Evolutionary conservation across 208 protist species (phyloP), one percentile per base, ranked within the genome.

Genomic region (Phytomonas sp.): DNA sequence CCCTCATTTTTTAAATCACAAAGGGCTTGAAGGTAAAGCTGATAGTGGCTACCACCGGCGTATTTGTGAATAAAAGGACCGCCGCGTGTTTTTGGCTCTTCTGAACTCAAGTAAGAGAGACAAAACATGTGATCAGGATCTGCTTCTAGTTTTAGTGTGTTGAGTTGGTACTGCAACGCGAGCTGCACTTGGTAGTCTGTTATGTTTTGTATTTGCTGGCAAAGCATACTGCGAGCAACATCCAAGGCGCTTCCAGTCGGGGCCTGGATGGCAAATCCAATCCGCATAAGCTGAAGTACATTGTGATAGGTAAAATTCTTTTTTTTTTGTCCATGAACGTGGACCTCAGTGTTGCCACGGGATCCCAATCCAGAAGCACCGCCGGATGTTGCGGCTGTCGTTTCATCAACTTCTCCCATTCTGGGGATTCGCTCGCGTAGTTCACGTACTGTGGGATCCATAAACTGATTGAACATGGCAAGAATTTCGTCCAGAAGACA

Each of bases 21-120:
- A 31, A 84, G 66, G 14, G 73, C 77, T 14, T 70, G 67, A 1
- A 76, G 69, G 59, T 77, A 88, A 32, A 89, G 64, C 3, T 80
- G 76, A 59, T 87, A 92, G 69, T 92, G 87, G 32, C 70, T 73
- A 61, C 88, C 84, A 56, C 88, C 83, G 49, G 82, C 81, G 71
- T 89, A 94, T 61, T 84, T 88, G 65, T 87, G 79, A 52, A 77
- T 76, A 68, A 94, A 92, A n/a, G 84, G 70, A 26, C 29, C 72
- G 14, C 78, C 74, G 37, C 60, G 68, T 23, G 86, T 80, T 71
- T 84, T 85, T 34, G 67, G 69, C 59, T 85, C 84, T 65, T 94
- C 83, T n/a, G 74, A 56, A 11, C 73, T 73, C 52, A 77, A 68
- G 74, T 91, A 93, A 26, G 76, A 86, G 11, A 95, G 72, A 56